A percentile compares a stretch with the other conserved stretches of the same genome.
Conservation (phyloP, 2,329 filamentous ascomycete species). For the Spiromastix sp. region DNA sequence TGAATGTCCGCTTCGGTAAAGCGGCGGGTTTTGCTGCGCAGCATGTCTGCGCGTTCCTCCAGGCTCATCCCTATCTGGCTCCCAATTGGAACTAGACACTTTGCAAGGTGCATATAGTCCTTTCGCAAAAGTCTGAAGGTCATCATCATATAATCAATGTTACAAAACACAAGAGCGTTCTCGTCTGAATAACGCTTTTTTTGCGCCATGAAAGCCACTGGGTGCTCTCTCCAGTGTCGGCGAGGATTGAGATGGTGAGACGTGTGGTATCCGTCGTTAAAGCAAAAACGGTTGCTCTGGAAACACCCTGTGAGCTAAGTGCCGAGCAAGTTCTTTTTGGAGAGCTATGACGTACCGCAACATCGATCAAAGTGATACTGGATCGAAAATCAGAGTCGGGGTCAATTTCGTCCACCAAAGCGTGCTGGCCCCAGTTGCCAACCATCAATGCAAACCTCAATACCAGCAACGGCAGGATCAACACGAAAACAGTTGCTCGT, state of each 20-base stretch:
- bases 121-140: conserved; percentile 58
- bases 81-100: conserved; percentile 63
- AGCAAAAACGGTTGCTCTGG: conserved; percentile 71
- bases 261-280: conserved; percentile 75
- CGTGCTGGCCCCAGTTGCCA: conserved; percentile 78
- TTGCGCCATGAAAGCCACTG: conserved; percentile 58
- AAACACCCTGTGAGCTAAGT: neutral
- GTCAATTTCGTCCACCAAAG: conserved; percentile 64
- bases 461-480: conserved; percentile 55
- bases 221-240: conserved; percentile 74
- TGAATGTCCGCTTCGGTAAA: conserved; percentile 57
- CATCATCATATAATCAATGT: conserved; percentile 72
- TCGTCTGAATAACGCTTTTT: conserved; percentile 58
- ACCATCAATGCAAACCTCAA: conserved; percentile 66
- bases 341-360: conserved; percentile 64
- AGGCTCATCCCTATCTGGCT: conserved; percentile 57
- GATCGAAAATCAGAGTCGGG: conserved; percentile 69
- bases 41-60: conserved; percentile 52
- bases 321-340: no score
- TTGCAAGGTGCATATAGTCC: conserved; percentile 60
- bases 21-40: conserved; percentile 53
- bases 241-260: conserved; percentile 70
- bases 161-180: conserved; percentile 64
- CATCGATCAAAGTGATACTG: conserved; percentile 70
- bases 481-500: conserved; percentile 51